Conservation (phyloP, 495 filamentous ascomycete species). For the Neurospora sp. region DNA sequence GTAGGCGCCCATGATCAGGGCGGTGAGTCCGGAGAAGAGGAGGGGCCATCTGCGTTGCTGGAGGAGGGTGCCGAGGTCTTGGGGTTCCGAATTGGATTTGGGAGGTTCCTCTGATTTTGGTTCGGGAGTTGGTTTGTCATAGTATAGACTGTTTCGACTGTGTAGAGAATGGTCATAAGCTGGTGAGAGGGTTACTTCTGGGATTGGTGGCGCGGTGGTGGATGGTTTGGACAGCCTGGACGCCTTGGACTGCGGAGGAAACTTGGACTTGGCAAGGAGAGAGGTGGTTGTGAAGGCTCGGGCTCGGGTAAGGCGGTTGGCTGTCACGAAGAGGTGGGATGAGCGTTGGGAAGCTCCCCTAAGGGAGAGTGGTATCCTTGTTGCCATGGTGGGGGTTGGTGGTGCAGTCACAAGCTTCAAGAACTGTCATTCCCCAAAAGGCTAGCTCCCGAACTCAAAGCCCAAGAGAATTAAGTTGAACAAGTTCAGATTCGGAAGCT, state of each 20-base stretch:
- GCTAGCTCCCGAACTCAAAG: not conserved
- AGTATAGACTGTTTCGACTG: no score
- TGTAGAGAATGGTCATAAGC: no score
- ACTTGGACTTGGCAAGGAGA: not conserved
- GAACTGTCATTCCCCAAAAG: not conserved
- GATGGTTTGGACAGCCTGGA: not conserved
- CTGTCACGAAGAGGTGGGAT: not conserved
- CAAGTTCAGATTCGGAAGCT: not conserved
- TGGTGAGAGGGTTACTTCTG: not conserved
- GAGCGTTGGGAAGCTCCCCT: not conserved
- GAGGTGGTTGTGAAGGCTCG: slow-evolving; percentile 4
- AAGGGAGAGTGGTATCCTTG: not conserved
- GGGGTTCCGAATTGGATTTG: not conserved
- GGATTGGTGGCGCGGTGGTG: not conserved
- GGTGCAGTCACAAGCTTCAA: not conserved
- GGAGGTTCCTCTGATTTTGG: not conserved
- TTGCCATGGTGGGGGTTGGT: slow-evolving; percentile 6
- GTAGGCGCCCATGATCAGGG: slow-evolving; percentile 19
- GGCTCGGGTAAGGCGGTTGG: not conserved
- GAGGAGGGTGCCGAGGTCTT: slow-evolving; percentile 12
- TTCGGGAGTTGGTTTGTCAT: not conserved
- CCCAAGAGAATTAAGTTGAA: not conserved
- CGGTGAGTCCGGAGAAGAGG: slow-evolving; percentile 14
- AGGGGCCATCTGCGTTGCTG: slow-evolving; percentile 13
- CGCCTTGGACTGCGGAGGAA: not conserved